Percentiles rank a stretch among this genome's conserved stretches.
Evolutionary conservation across 768 basidiomycete genomes (phyloP).

Genomic region (Royoungia palumana): DNA sequence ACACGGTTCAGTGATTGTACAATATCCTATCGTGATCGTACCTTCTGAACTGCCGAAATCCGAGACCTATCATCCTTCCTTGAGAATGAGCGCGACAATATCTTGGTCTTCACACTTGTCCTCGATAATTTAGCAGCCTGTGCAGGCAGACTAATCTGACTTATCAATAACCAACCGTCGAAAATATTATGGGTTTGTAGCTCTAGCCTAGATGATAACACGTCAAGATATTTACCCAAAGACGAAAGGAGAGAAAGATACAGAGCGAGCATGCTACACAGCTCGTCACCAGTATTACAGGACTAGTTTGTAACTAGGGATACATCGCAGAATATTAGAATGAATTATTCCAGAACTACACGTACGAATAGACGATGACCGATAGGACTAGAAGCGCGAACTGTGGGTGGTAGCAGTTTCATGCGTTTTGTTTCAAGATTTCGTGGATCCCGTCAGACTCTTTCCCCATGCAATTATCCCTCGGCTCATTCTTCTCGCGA

Average conservation of each 20-base stretch:
- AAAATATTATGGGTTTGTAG: not conserved
- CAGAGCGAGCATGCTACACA: constrained; percentile 11
- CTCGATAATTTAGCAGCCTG: too few relatives aligned
- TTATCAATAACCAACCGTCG: not conserved
- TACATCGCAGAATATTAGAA: constrained; percentile 16
- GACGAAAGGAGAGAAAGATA: constrained; percentile 7
- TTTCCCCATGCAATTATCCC: constrained; percentile 31
- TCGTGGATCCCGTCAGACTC: constrained; percentile 18
- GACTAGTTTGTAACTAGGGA: constrained; percentile 19
- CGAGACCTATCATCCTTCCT: too few relatives aligned
- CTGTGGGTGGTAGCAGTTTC: not conserved
- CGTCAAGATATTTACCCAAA: constrained; percentile 9
- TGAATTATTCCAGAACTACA: constrained; percentile 1
- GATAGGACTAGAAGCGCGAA: constrained; percentile 7
- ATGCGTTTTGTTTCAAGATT: not conserved
- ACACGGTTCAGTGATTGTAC: too few relatives aligned
- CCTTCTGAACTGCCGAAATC: too few relatives aligned
- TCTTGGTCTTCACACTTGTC: too few relatives aligned
- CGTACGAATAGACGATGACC: constrained; percentile 10
- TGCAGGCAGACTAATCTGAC: too few relatives aligned
- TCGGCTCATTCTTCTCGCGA: constrained; percentile 27
- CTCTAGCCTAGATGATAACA: not conserved
- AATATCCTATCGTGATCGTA: too few relatives aligned
- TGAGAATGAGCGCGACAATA: too few relatives aligned
- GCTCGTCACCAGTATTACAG: constrained; percentile 2